Evolutionary conservation across 2,329 filamentous ascomycete species (phyloP).

Genomic region (Penicillium palitans): DNA sequence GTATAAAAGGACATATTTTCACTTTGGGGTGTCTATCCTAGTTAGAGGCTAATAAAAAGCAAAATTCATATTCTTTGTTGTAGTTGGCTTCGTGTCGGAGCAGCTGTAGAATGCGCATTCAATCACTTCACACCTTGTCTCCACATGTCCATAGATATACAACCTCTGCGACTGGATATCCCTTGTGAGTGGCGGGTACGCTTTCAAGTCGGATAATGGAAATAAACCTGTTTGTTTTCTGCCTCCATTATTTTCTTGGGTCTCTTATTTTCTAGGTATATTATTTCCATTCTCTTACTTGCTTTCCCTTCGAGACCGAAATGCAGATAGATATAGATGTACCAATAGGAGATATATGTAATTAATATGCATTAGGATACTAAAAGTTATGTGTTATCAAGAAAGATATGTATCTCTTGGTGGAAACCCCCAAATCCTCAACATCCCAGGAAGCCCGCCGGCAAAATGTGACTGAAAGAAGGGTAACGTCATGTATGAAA

Average conservation of each 20-base stretch:
- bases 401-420: not conserved
- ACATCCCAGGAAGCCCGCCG: not conserved
- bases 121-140: not conserved
- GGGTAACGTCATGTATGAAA: not conserved
- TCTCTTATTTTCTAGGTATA: not conserved
- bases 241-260: too few relatives aligned
- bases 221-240: not conserved
- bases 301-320: too few relatives aligned
- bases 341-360: not conserved
- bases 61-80: not conserved
- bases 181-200: not conserved
- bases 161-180: not conserved
- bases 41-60: not conserved
- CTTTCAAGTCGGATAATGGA: not conserved
- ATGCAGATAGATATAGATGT: not conserved
- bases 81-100: not conserved
- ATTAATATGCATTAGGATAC: not conserved
- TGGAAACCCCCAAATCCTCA: not conserved
- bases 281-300: not conserved
- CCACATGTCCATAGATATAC: not conserved
- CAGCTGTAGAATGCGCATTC: not conserved
- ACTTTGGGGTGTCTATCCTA: not conserved
- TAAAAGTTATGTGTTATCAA: not conserved
- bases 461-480: not conserved
- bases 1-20: not conserved